Evolutionary conservation across 1,139 yeast genomes (phyloP), one percentile per base, ranked within the genome.

Genomic region (Yarrowia galli): DNA sequence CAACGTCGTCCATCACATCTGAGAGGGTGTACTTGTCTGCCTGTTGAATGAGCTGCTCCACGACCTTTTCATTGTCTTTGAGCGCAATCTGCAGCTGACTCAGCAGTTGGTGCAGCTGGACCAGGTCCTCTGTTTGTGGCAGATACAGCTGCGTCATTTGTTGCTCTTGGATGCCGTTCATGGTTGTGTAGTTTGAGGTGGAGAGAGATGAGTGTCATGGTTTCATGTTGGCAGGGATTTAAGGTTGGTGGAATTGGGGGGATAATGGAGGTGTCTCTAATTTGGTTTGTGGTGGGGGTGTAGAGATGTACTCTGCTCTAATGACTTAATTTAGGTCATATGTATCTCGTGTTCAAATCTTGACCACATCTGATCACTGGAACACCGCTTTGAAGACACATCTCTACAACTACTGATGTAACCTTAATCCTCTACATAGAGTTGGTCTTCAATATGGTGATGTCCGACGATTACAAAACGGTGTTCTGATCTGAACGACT

Each of bases 111-210:
- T 58, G 64, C 42, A 61, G 56, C 46, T 61, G 56, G 18, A 38
- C 58, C 36, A 65, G 38, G 20, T 65, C 68, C 45, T 65, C 68
- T 7, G 68, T 65, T 46, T 56, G 68, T 10, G 68, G 68, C 48
- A 65, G 51, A 12, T 58, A 58, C 42, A 58, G 51, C 51, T 42
- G 64, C 22, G 51, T 28, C 64, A 58, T 58, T 58, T 58, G 64
- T 32, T 58, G 40, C n/a, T 58, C 51, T 16, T 40, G 64, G 13
- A 15, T 36, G 20, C 42, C 51, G 64, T 42, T 58, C 64, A 58
- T 58, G 49, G 18, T 56, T 16, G 36, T n/a, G 13, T 23, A 20
- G 51, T 16, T 18, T 32, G 15, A 1, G 36, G 32, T 28, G 32
- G 32, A 28, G 32, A 28, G 23, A 20, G 43, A 36, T 36, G 15